Percentiles rank a stretch among this genome's conserved stretches.
Evolutionary conservation across 2,329 filamentous ascomycete genomes (phyloP).

Genomic region (Botrytis squamosa): DNA sequence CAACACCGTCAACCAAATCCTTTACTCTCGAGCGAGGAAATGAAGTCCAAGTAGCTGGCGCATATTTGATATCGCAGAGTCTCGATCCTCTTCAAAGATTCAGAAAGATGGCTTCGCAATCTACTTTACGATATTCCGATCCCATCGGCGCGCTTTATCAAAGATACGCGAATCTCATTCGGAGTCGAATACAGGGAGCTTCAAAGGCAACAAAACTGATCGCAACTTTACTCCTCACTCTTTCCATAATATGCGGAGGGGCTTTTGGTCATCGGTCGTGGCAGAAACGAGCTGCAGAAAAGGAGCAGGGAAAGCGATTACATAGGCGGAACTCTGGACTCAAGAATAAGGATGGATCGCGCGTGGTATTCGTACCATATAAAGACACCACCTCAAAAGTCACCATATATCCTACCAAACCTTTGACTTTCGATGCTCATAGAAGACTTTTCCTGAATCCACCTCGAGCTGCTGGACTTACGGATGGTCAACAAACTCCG

Average conservation of each 20-base stretch:
- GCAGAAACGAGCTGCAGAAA: constrained; percentile 70
- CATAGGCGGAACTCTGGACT: constrained; percentile 90
- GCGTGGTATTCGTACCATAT: constrained; percentile 94
- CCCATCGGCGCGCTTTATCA: constrained; percentile 63
- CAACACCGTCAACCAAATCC: neutral
- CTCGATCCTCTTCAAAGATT: neutral
- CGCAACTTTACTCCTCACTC: constrained; percentile 70
- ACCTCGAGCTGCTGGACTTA: constrained; percentile 75
- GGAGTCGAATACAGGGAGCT: constrained; percentile 57
- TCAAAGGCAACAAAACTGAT: constrained; percentile 71
- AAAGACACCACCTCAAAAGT: constrained; percentile 86
- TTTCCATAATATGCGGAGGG: constrained; percentile 75
- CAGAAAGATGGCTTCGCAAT: constrained; percentile 77
- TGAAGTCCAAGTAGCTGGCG: constrained; percentile 15
- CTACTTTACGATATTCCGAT: constrained; percentile 73
- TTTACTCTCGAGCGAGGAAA: constrained; percentile 12
- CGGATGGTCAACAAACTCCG: constrained; percentile 58
- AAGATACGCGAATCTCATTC: constrained; percentile 55
- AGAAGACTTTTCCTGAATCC: constrained; percentile 89
- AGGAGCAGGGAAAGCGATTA: constrained; percentile 77
- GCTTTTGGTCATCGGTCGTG: constrained; percentile 81
- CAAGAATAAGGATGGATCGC: constrained; percentile 88
- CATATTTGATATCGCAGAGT: constrained; percentile 11
- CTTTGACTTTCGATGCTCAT: constrained; percentile 94
- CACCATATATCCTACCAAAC: constrained; percentile 84